Percentiles rank a stretch among this genome's conserved stretches.
Evolutionary conservation across 129 eudicot species (phyloP).

Genomic region (Arctium lappa): DNA sequence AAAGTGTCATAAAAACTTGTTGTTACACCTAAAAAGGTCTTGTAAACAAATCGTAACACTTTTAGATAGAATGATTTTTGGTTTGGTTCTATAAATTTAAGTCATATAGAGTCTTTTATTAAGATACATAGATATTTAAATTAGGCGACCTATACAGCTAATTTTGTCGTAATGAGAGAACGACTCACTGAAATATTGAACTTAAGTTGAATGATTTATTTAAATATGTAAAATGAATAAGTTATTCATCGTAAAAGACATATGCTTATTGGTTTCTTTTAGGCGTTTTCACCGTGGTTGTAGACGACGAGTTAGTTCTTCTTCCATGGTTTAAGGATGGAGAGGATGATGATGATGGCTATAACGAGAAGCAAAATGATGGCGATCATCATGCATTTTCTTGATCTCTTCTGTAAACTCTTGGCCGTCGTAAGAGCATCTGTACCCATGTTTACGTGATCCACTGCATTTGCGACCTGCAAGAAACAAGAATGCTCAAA

Average conservation of each 20-base stretch:
- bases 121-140: too few relatives aligned
- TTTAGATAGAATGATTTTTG: too few relatives aligned
- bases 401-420: constrained; percentile 74
- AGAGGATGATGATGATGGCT: constrained; percentile 58
- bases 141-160: too few relatives aligned
- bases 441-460: constrained; percentile 71
- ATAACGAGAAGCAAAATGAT: constrained; percentile 54
- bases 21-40: too few relatives aligned
- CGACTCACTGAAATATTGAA: neutral
- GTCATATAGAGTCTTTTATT: too few relatives aligned
- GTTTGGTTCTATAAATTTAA: too few relatives aligned
- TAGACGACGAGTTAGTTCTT: constrained; percentile 22
- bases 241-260: neutral
- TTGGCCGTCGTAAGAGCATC: constrained; percentile 77
- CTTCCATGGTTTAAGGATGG: constrained; percentile 84
- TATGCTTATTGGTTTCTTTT: neutral
- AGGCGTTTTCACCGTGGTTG: neutral
- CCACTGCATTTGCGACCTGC: constrained; percentile 82
- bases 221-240: constrained; percentile 3
- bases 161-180: neutral
- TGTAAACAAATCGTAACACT: too few relatives aligned
- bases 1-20: too few relatives aligned
- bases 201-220: constrained; percentile 5
- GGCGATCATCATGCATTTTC: constrained; percentile 83
- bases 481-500: neutral